A percentile compares a stretch with the other conserved stretches of the same genome.
phyloP scores from a whole-genome alignment of 768 basidiomycete genomes.

The Suillus luteus region DNA sequence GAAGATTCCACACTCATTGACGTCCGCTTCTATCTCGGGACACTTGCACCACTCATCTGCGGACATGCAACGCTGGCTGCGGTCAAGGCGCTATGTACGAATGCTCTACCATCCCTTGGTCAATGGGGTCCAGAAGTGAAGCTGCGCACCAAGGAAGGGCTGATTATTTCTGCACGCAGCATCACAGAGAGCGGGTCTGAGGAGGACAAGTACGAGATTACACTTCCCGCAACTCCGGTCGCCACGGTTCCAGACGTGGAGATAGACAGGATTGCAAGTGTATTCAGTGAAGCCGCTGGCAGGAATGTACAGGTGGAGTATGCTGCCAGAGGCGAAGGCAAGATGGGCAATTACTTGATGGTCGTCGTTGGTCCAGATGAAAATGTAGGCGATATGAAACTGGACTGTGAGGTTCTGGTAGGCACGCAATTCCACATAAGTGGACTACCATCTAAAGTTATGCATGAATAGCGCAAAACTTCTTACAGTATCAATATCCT shows the following conservation, averaged over 20 bases:
- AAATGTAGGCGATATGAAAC: conserved; percentile 33
- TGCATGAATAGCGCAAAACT: conserved; percentile 1
- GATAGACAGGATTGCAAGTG: conserved; percentile 29
- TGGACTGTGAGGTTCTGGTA: conserved; percentile 40
- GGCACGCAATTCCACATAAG: conserved; percentile 12
- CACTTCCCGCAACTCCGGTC: conserved; percentile 34
- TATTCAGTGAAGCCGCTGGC: conserved; percentile 42
- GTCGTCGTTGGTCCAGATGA: conserved; percentile 44
- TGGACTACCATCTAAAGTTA: conserved; percentile 21
- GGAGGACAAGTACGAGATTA: conserved; percentile 36
- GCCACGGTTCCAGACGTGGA: conserved; percentile 33
- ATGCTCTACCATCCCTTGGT: conserved; percentile 25
- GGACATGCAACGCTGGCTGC: conserved; percentile 50
- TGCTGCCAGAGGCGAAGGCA: conserved; percentile 37
- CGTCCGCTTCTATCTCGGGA: conserved; percentile 43
- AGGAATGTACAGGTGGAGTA: conserved; percentile 36
- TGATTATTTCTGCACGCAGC: conserved; percentile 24
- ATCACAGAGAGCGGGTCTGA: conserved; percentile 5
- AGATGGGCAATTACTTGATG: conserved; percentile 40
- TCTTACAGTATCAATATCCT: conserved; percentile 36
- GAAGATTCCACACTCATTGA: conserved; percentile 27
- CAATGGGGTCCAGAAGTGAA: conserved; percentile 25
- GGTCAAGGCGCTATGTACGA: conserved; percentile 37
- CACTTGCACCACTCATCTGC: conserved; percentile 39
- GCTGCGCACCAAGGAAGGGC: conserved; percentile 33